Evolutionary conservation across 805 yeast genomes (phyloP), one percentile per base, ranked within the genome.

Genomic region (Metschnikowia continentalis): DNA sequence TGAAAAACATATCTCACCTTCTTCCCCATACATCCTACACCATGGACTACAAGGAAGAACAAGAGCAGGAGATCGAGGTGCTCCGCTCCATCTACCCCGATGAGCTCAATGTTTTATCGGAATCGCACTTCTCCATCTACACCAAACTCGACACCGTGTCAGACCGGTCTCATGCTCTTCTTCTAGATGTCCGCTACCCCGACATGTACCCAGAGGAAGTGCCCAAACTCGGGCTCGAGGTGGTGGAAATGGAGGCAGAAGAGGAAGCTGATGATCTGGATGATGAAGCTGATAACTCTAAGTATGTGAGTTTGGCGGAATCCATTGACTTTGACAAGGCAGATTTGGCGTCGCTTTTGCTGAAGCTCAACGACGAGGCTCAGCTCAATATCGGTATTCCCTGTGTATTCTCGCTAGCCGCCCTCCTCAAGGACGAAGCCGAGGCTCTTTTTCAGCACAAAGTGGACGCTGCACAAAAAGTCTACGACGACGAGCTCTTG

Each of bases 21-120:
- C 10, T 17, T 17, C 22, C n/a, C 17, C 20, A 8, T 10, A 4
- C 14, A 3, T 20, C 17, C 19, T 3, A 5, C 19, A 3, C 30
- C 47, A 88, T 88, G 96, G 91, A 87, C 60, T 80, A 84, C 50
- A 63, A 68, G 47, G 96, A 88, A 66, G 97, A 94, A 63, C 97
- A 92, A 65, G 67, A 63, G 30, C 96, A 92, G 69, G 99, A 92
- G 67, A 66, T 94, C 42, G 97, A 91, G 67, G 90, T 94, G 47
- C 77, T 92, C 51, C 84, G 88, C 64, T 84, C 95, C 15, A 92
- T 92, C 49, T 92, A 94, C 65, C 99, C 98, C 5, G 97, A 92
- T 63, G 99, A 92, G 66, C 69, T 89, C 32, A 69, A 64, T n/a
- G 61, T 72, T 8, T 59, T 75, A 35, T 63, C 79, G 1, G 78